Evolutionary conservation across 441 rosid species (phyloP).

Genomic region (Adansonia madagascariensis): DNA sequence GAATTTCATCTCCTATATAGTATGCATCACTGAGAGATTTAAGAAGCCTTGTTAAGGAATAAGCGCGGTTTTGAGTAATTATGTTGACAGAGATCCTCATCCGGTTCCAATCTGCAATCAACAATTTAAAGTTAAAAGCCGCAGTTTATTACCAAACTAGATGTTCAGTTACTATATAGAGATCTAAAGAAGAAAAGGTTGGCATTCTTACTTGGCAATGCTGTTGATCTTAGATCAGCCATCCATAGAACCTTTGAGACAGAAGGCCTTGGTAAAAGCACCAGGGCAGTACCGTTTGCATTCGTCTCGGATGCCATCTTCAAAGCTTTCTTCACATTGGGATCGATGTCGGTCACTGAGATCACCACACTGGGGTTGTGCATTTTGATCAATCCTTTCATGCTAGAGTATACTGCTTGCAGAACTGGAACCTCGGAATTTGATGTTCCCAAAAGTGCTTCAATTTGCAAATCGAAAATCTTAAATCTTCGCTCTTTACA

Average conservation of each 20-base stretch:
- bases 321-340: conserved; percentile 83
- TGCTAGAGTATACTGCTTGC: conserved; percentile 82
- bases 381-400: conserved; percentile 86
- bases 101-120: conserved; percentile 83
- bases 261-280: conserved; percentile 73
- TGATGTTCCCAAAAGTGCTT: conserved; percentile 62
- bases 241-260: conserved; percentile 90
- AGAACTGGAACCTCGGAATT: conserved; percentile 86
- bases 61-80: conserved; percentile 82
- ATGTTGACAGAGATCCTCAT: conserved; percentile 86
- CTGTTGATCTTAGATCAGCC: conserved; percentile 96
- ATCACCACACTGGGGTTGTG: conserved; percentile 91
- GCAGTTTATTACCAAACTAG: no score
- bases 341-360: conserved; percentile 69
- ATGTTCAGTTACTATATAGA: no score
- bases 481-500: conserved; percentile 86
- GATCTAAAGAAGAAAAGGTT: background rate
- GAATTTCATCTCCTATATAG: conserved; percentile 77
- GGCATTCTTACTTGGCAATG: conserved; percentile 76
- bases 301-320: conserved; percentile 75
- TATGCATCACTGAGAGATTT: conserved; percentile 75
- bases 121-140: background rate
- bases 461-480: conserved; percentile 79
- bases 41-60: conserved; percentile 77
- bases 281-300: conserved; percentile 53